phyloP scores from a whole-genome alignment of 495 filamentous ascomycete species.

The Trichoderma asperelloides region DNA sequence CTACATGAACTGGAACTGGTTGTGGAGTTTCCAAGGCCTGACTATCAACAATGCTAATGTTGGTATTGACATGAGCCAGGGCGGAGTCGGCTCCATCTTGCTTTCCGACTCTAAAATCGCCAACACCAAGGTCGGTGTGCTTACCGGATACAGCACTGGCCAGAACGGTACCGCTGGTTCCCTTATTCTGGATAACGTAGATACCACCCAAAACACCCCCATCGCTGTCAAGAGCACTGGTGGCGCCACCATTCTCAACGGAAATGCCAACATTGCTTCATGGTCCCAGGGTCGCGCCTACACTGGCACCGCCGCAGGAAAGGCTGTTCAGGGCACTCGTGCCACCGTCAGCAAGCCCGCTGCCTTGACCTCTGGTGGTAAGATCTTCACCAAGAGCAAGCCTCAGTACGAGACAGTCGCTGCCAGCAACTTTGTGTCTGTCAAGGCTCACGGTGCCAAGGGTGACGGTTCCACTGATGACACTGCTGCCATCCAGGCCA shows the following conservation, averaged over 20 bases:
- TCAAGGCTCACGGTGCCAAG: constrained; percentile 67
- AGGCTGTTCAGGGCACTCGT: constrained; percentile 42
- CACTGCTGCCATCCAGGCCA: constrained; percentile 59
- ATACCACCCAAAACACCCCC: constrained; percentile 47
- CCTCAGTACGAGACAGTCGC: constrained; percentile 63
- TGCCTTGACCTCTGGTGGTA: constrained; percentile 46
- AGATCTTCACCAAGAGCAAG: constrained; percentile 57
- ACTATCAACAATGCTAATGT: constrained; percentile 71
- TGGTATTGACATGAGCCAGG: constrained; percentile 78
- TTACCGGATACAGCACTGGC: constrained; percentile 60
- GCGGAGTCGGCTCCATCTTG: constrained; percentile 64
- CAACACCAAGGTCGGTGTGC: constrained; percentile 63
- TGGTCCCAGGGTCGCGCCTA: constrained; percentile 73
- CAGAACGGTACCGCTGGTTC: constrained; percentile 62
- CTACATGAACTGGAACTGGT: constrained; percentile 94
- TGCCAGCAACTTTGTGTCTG: constrained; percentile 56
- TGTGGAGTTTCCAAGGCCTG: constrained; percentile 77
- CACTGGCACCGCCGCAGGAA: constrained; percentile 32
- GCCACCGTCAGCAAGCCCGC: constrained; percentile 46
- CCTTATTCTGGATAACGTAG: constrained; percentile 79
- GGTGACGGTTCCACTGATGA: constrained; percentile 69
- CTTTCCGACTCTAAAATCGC: constrained; percentile 71
- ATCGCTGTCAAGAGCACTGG: constrained; percentile 45
- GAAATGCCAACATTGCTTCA: constrained; percentile 59
- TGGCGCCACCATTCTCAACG: constrained; percentile 52